phyloP scores from a whole-genome alignment of 805 yeast genomes.

The Sugiyamaella qingdaonensis region DNA sequence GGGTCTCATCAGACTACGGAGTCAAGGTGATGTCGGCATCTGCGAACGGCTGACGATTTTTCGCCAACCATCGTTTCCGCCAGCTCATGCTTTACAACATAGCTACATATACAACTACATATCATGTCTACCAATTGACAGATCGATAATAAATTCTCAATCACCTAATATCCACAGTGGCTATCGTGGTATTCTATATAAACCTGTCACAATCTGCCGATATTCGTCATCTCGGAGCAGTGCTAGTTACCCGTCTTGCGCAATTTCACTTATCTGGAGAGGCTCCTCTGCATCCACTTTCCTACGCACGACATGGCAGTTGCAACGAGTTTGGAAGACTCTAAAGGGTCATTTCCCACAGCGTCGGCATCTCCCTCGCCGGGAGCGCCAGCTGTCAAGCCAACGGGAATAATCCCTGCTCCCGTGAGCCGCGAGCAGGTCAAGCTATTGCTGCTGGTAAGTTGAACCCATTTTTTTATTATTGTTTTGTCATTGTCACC shows the following conservation, averaged over 20 bases:
- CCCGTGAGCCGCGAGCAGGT: slow-evolving; percentile 35
- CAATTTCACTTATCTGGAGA: background rate
- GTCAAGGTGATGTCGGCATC: no score
- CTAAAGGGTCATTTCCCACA: background rate
- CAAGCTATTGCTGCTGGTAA: slow-evolving; percentile 30
- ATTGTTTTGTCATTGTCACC: no score
- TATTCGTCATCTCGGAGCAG: background rate
- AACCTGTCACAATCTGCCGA: no score
- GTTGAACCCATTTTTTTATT: background rate
- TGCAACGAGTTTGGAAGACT: background rate
- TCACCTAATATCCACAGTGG: no score
- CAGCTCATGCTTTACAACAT: no score
- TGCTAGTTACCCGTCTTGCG: background rate
- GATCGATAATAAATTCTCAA: no score
- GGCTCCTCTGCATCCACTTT: background rate
- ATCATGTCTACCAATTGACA: no score
- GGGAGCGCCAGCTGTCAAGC: background rate
- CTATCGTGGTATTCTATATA: no score
- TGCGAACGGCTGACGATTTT: no score
- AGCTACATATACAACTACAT: no score
- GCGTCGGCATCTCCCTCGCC: background rate
- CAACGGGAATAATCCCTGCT: slow-evolving; percentile 16
- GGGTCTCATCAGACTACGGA: no score
- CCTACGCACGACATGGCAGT: background rate
- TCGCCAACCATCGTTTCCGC: no score